A percentile compares a stretch with the other conserved stretches of the same genome.
phyloP scores from a whole-genome alignment of 2,329 filamentous ascomycete genomes.

The Diplodia corticola region DNA sequence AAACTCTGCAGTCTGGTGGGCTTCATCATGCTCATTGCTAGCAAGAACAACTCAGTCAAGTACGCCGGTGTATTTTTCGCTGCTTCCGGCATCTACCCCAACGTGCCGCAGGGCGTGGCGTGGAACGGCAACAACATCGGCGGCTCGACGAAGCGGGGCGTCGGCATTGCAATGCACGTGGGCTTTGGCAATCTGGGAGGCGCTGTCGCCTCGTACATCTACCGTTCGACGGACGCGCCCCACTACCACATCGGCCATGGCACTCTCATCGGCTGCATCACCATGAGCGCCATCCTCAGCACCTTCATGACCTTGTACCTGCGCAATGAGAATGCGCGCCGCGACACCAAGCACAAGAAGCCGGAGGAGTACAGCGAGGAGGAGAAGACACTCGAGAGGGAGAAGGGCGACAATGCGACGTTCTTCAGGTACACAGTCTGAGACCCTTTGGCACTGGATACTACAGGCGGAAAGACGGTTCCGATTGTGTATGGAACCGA shows the following conservation, averaged over 20 bases:
- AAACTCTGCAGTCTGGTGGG: constrained; percentile 34
- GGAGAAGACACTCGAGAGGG: constrained; percentile 54
- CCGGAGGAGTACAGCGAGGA: constrained; percentile 53
- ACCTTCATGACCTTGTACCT: constrained; percentile 60
- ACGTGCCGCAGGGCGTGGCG: constrained; percentile 57
- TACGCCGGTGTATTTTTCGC: constrained; percentile 46
- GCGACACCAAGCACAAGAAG: constrained; percentile 50
- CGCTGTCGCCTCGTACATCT: constrained; percentile 51
- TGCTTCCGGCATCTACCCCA: constrained; percentile 52
- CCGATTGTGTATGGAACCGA: no score
- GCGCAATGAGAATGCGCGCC: constrained; percentile 56
- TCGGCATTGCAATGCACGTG: constrained; percentile 59
- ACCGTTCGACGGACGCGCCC: constrained; percentile 45
- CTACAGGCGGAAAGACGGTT: not conserved
- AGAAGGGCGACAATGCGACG: constrained; percentile 58
- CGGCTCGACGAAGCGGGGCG: constrained; percentile 56
- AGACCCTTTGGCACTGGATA: not conserved
- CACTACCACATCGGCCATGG: constrained; percentile 50
- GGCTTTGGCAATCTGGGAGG: constrained; percentile 47
- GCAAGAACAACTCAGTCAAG: constrained; percentile 33
- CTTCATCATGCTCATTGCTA: constrained; percentile 42
- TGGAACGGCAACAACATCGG: constrained; percentile 63
- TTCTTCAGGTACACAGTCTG: constrained; percentile 43
- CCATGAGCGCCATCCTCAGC: constrained; percentile 53
- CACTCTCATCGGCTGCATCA: constrained; percentile 46